Evolutionary conservation across 2,329 filamentous ascomycete species (phyloP), one percentile per base, ranked within the genome.

Genomic region (Rutstroemia sp.): DNA sequence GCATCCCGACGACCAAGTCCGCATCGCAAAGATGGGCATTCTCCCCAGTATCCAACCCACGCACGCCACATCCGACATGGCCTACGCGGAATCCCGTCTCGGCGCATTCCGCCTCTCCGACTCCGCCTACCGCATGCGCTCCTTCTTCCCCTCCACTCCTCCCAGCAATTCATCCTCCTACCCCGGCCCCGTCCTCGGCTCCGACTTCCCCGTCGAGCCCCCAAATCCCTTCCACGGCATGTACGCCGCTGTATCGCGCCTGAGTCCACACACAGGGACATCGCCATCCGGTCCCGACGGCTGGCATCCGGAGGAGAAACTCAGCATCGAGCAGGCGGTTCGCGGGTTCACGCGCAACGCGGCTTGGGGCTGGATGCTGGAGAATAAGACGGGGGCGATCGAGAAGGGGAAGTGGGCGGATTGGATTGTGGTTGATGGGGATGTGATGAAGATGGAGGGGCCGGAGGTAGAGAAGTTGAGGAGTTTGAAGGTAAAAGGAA

Each of bases 131-230:
- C 76, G 83, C 21, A 87, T 88, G 84, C 73, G 74, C 10, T 82
- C 80, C 0, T 69, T 88, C 1, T 74, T 86, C 1, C 73, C 78
- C 23, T 66, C 78, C 12, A 17, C 19, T 4, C 3, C 5, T 30
- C 30, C 36, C 14, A 49, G 34, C 7, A 50, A 42, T 14, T 45
- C 17, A 14, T 38, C 40, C 19, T 36, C 38, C 16, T 65, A 64
- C 23, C 61, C 61, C 5, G 69, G 68, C 0, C 80, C 80, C 4
- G 71, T 87, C 0, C 74, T 89, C 1, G 86, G 86, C 2, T 86
- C 82, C 49, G 86, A 88, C 64, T 88, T 88, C 62, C 86, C 86
- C 39, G 85, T 89, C 7, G 85, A 88, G 67, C 85, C 84, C 2
- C 78, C 84, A 0, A 79, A 81, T 63, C 82, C 85, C 2, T 85